Evolutionary conservation across 108 stramenopile genomes (phyloP), one percentile per base, ranked within the genome.

Genomic region (Nitzschia sp.): DNA sequence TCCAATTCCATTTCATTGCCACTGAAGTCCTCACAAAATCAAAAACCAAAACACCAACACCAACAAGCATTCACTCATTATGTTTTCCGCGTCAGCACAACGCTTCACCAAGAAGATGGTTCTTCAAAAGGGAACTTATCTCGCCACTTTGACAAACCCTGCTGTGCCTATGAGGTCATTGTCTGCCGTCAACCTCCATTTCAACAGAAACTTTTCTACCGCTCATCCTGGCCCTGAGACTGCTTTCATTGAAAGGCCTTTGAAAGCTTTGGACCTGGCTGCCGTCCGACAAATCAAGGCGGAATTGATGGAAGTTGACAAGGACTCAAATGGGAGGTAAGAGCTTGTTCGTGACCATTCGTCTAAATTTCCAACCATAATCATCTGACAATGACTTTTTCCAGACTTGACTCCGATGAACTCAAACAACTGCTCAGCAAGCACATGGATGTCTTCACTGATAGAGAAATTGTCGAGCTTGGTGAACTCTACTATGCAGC

Each of bases 401-500:
- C 3, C 8, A 71, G 77, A 57, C 79, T 93, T 53, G 83, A 86
- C 51, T 76, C 88, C 7, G 83, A 84, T 11, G 92, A 93, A 66
- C 73, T 93, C 46, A 78, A 75, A 15, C 37, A 37, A 17, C 79
- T 93, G 0, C 65, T 93, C 9, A 77, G 71, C 39, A 82, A 75
- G 38, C 89, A 93, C 65, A 72, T 56, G 0, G 15, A 54, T 6
- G 51, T 75, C 8, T 93, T 93, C 69, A 82, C 82, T 0, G 92
- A 90, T n/a, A 72, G 53, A 5, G 92, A 93, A 51, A 82, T 90
- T 41, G 69, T 85, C 17, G 87, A 90, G 43, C 64, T 90, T 17
- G 62, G 79, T 24, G 92, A 93, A 44, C 48, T 88, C 7, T 93
- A 73, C 60, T 93, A 93, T 52, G 84, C 83, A 7, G 77, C 68